Conservation (phyloP, 768 basidiomycete genomes). For the Rhodotorula babjevae region DNA sequence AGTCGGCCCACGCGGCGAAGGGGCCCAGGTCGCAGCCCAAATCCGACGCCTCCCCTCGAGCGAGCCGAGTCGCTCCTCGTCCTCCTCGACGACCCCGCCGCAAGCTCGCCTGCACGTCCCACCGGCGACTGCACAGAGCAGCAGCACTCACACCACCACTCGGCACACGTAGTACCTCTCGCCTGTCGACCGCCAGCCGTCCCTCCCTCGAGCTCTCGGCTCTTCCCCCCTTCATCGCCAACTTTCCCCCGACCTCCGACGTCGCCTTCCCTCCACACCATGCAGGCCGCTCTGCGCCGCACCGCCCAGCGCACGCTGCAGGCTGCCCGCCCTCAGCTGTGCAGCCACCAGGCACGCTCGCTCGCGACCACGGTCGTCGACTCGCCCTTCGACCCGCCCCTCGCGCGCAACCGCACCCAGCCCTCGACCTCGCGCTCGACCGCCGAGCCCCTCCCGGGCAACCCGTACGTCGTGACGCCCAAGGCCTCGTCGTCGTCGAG, state of each 20-base stretch:
- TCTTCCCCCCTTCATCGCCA: not conserved
- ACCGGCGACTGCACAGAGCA: no score
- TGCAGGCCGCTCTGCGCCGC: constrained; percentile 23
- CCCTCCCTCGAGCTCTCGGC: not conserved
- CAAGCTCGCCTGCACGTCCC: no score
- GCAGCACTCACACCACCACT: no score
- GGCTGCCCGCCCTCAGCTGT: not conserved
- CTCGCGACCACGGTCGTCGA: not conserved
- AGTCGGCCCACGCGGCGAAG: no score
- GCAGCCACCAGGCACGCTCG: not conserved
- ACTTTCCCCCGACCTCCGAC: not conserved
- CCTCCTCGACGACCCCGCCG: no score
- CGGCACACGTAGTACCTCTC: no score
- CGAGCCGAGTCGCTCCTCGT: no score
- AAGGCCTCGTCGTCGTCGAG: not conserved
- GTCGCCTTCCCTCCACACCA: not conserved
- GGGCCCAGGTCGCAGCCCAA: no score
- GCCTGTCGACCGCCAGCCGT: not conserved
- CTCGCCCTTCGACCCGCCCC: constrained; percentile 25
- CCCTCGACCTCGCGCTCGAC: not conserved
- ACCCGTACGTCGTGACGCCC: constrained; percentile 11
- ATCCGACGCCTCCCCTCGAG: no score
- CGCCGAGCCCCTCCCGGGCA: constrained; percentile 15
- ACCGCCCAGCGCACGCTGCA: constrained; percentile 8
- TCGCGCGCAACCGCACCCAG: not conserved